A percentile compares a stretch with the other conserved stretches of the same genome.
phyloP scores from a whole-genome alignment of 2,329 filamentous ascomycete species.

The Arthroderma sp. region DNA sequence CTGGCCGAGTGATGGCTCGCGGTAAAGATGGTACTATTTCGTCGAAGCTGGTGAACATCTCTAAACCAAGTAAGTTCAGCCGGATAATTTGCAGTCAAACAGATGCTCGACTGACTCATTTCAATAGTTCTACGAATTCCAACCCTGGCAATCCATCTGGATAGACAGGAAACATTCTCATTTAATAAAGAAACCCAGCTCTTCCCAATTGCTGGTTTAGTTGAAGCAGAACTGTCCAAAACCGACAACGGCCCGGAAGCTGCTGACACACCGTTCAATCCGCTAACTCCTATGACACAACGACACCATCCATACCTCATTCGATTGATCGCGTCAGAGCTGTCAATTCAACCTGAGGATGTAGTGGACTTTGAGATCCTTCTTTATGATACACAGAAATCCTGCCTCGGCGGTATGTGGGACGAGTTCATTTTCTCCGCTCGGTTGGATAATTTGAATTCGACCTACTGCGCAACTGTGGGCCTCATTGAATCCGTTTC shows the following conservation, averaged over 20 bases:
- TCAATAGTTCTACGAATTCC: conserved; percentile 64
- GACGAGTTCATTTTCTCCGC: conserved; percentile 94
- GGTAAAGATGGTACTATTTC: conserved; percentile 60
- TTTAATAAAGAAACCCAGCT: conserved; percentile 97
- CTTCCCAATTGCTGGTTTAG: conserved; percentile 82
- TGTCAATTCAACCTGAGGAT: conserved; percentile 54
- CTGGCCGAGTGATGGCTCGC: conserved; percentile 73
- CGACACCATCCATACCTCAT: conserved; percentile 83
- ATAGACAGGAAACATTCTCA: conserved; percentile 70
- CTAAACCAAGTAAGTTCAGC: conserved; percentile 51
- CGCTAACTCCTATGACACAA: conserved; percentile 44
- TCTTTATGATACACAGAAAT: conserved; percentile 91
- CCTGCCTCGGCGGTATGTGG: conserved; percentile 74
- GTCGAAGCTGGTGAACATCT: conserved; percentile 78
- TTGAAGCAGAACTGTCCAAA: conserved; percentile 64
- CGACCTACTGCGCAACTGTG: conserved; percentile 85
- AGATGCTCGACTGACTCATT: not conserved
- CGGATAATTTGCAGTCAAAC: not conserved
- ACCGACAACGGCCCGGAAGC: conserved; percentile 19
- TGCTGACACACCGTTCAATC: conserved; percentile 50
- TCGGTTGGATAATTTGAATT: conserved; percentile 89
- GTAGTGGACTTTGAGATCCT: conserved; percentile 90
- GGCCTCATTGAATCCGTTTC: conserved; percentile 70
- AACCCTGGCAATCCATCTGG: conserved; percentile 84
- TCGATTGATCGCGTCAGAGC: conserved; percentile 69